These are phyloP conservation scores for Hanseniaspora mollemarum DNA, from an alignment of 805 yeast species.

Conservation along the genomic window DNA sequence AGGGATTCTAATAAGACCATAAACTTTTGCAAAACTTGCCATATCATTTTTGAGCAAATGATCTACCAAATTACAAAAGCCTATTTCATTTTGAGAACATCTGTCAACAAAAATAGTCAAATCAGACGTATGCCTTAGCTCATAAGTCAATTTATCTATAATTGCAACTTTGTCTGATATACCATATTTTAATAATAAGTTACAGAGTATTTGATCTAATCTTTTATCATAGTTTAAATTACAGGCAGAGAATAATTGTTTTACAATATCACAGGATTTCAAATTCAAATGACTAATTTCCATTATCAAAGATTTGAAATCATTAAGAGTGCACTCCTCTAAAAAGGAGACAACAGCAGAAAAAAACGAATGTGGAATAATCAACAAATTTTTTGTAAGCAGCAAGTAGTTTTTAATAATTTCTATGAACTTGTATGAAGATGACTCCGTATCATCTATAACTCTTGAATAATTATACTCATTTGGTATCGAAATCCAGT, in stretches of 20 bases:
- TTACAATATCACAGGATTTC: neutral
- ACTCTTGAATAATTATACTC: neutral
- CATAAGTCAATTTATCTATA: neutral
- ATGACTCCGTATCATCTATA: neutral
- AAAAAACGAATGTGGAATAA: neutral
- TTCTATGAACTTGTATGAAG: neutral
- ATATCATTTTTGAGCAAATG: constrained; percentile 6
- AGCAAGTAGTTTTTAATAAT: constrained; percentile 2
- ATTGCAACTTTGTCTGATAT: neutral
- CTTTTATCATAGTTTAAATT: constrained; percentile 1
- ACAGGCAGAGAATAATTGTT: neutral
- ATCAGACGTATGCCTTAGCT: neutral
- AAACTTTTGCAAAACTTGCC: constrained; percentile 1
- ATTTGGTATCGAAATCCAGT: neutral
- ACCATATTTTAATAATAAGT: neutral
- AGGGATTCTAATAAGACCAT: neutral
- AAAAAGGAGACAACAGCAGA: constrained; percentile 1
- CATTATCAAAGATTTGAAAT: neutral
- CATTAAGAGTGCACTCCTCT: constrained; percentile 5
- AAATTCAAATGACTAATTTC: neutral
- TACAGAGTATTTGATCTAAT: neutral
- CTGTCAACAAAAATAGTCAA: neutral
- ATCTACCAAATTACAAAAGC: neutral
- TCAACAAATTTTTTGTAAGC: neutral
- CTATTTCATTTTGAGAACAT: constrained; percentile 8